Evolutionary conservation across 305 asterid genomes (phyloP).

Genomic region (Solanum chacoense): DNA sequence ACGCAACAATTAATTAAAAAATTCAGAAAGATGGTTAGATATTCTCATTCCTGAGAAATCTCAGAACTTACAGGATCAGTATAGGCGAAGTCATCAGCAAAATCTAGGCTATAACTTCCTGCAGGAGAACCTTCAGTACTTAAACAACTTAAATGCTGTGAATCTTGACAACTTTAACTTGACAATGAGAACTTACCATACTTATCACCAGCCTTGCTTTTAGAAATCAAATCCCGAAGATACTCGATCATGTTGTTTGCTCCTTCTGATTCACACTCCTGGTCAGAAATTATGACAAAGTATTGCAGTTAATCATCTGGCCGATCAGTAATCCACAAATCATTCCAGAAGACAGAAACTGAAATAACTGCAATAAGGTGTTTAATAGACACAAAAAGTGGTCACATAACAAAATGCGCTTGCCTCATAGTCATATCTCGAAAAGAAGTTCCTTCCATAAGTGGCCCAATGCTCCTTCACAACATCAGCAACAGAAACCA

Average conservation of each 20-base stretch:
- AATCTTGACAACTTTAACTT: neutral
- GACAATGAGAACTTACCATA: constrained; percentile 41
- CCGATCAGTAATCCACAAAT: neutral
- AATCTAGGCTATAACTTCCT: constrained; percentile 70
- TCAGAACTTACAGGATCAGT: constrained; percentile 76
- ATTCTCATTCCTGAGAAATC: neutral
- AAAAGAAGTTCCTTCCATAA: constrained; percentile 88
- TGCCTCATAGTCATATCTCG: constrained; percentile 95
- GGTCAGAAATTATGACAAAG: constrained; percentile 9
- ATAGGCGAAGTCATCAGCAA: constrained; percentile 90
- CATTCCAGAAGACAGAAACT: neutral
- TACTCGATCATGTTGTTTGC: constrained; percentile 73
- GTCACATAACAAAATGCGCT: constrained; percentile 15
- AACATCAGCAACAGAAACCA: constrained; percentile 82
- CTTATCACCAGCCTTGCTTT: constrained; percentile 61
- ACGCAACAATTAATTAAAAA: neutral
- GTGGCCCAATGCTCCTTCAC: constrained; percentile 89
- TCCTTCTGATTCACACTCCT: constrained; percentile 95
- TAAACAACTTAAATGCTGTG: neutral
- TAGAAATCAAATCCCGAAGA: constrained; percentile 64
- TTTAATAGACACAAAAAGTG: neutral
- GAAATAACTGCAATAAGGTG: neutral
- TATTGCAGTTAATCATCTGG: constrained; percentile 1
- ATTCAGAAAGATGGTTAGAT: neutral
- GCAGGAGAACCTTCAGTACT: constrained; percentile 16